A percentile compares a stretch with the other conserved stretches of the same genome.
These are phyloP conservation scores for Paramecium sexaurelia DNA, from an alignment of 73 alveolate genomes.

Conservation along the genomic window DNA sequence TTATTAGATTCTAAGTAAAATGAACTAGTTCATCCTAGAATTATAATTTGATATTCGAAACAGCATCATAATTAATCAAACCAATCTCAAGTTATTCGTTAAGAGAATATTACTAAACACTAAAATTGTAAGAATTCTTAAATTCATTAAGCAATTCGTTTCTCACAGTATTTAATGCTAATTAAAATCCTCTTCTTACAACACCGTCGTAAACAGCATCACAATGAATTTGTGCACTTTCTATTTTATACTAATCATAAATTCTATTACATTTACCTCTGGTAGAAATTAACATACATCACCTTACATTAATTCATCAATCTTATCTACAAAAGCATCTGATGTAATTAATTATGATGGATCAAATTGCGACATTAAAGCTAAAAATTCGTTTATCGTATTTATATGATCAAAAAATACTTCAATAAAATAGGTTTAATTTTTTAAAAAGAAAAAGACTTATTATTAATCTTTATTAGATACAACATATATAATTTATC, in stretches of 20 bases:
- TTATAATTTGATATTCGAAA: background rate
- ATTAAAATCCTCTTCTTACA: conserved; percentile 28
- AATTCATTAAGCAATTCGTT: conserved; percentile 12
- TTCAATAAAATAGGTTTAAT: background rate
- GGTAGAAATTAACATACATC: conserved; percentile 49
- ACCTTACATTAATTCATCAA: background rate
- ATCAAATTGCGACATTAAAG: background rate
- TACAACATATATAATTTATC: background rate
- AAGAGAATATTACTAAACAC: background rate
- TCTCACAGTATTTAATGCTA: background rate
- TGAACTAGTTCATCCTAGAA: background rate
- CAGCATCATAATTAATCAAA: background rate
- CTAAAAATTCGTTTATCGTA: background rate
- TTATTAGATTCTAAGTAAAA: background rate
- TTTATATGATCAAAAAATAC: background rate
- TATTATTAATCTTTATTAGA: background rate
- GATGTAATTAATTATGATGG: background rate
- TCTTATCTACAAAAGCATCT: background rate
- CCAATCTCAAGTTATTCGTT: conserved; percentile 1
- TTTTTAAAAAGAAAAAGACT: background rate
- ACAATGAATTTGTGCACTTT: background rate
- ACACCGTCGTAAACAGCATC: conserved; percentile 44
- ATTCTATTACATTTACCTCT: background rate
- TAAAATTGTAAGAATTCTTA: background rate
- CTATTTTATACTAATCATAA: background rate